Evolutionary conservation across 2,329 filamentous ascomycete genomes (phyloP), one percentile per base, ranked within the genome.

Genomic region (Xylariaceae sp.): DNA sequence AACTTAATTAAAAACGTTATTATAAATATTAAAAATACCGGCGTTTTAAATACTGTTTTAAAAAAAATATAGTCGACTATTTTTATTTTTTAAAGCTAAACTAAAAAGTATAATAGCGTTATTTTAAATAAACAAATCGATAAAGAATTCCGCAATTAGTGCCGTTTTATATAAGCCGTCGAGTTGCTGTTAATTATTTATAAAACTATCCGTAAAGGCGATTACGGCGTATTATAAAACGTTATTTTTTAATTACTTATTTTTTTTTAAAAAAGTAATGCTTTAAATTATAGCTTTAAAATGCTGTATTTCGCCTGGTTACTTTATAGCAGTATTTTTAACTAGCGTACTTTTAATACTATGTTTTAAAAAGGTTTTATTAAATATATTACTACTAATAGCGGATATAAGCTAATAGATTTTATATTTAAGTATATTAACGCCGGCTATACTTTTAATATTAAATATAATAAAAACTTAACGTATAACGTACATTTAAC

Each of bases 401-500:
- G 35, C 35, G 35, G n/a, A 33, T 31, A 31, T 33, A 33, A 44
- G 35, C 31, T 31, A 35, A 33, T 44, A 33, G 14, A 44, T 33
- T 44, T n/a, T 44, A 44, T 33, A 44, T 44, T 44, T 35, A n/a
- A 44, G 35, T 33, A 44, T 44, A 44, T 12, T 14, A 44, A 44
- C 17, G 35, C 18, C 15, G 32, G 17, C 15, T 35, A 17, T 35
- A 10, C 32, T 10, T 44, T 43, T 43, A 19, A 33, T 31, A 33
- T n/a, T 44, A 31, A 31, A 44, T 31, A 44, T 40, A 40, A 40
- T 40, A 40, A 40, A 15, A 15, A 40, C 17, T 40, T 40, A 32
- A 44, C 15, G 12, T 33, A 44, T 33, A 31, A 44, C 35, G 7
- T 33, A 44, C 35, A 33, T 33, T 35, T 35, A n/a, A n/a, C 35